phyloP scores from a whole-genome alignment of 192 early-diverging fungal species.

The Chytriomyces sp. region DNA sequence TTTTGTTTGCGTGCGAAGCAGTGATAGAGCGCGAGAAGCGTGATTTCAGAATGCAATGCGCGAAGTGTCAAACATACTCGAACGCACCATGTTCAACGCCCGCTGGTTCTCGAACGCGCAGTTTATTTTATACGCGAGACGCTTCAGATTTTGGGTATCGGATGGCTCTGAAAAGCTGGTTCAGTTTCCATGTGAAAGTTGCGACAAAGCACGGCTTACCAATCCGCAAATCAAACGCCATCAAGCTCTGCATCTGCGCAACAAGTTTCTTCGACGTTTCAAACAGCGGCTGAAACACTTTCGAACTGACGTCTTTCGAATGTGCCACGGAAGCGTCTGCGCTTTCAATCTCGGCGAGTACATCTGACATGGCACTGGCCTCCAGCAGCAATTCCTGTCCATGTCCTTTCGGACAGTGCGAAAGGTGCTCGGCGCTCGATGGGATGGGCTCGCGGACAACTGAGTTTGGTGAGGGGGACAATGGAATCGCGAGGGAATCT shows the following conservation, averaged over 20 bases:
- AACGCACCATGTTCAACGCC: slow-evolving; percentile 19
- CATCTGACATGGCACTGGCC: too few species aligned
- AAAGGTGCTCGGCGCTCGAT: too few species aligned
- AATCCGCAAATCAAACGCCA: slow-evolving; percentile 10
- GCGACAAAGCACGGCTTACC: slow-evolving; percentile 2
- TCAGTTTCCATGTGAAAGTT: not conserved
- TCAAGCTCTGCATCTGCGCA: slow-evolving; percentile 11
- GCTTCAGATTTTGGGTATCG: slow-evolving; percentile 14
- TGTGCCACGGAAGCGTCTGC: not conserved
- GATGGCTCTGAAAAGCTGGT: slow-evolving; percentile 14
- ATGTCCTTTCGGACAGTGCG: too few species aligned
- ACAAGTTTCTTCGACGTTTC: slow-evolving; percentile 24
- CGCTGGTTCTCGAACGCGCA: slow-evolving; percentile 26
- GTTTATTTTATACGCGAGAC: slow-evolving; percentile 27
- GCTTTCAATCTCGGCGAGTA: not conserved
- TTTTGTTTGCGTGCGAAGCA: too few species aligned
- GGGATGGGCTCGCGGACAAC: too few species aligned
- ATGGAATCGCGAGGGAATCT: too few species aligned
- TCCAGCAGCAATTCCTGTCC: too few species aligned
- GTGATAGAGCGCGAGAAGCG: too few species aligned
- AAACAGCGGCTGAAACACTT: slow-evolving; percentile 23
- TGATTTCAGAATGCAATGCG: not conserved
- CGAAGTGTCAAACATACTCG: not conserved
- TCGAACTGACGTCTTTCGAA: not conserved
- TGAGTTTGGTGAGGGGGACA: too few species aligned